phyloP scores from a whole-genome alignment of 345 rosid genomes.

The Punica granatum region DNA sequence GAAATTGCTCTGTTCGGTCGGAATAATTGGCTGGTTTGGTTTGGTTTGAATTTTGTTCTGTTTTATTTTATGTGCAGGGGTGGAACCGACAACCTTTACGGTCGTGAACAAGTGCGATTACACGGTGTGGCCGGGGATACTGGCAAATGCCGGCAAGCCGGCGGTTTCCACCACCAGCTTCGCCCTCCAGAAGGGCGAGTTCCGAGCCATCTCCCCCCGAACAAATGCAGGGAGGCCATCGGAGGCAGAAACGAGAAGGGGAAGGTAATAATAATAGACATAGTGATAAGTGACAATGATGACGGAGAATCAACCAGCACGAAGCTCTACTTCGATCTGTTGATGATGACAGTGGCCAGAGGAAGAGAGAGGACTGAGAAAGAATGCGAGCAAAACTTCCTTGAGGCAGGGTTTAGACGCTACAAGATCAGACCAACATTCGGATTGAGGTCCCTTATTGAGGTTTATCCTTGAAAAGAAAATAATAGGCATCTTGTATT shows the following conservation, averaged over 20 bases:
- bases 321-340: constrained; percentile 34
- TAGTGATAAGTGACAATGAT: constrained; percentile 13
- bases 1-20: neutral
- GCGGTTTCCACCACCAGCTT: constrained; percentile 76
- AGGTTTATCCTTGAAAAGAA: constrained; percentile 22
- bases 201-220: constrained; percentile 45
- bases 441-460: constrained; percentile 36
- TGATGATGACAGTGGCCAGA: constrained; percentile 25
- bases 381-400: constrained; percentile 26
- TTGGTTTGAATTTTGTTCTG: neutral
- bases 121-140: constrained; percentile 86
- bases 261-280: constrained; percentile 18
- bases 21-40: neutral
- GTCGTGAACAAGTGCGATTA: constrained; percentile 60
- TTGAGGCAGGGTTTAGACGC: constrained; percentile 23
- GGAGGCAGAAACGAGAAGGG: constrained; percentile 8
- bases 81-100: constrained; percentile 51
- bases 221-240: constrained; percentile 32
- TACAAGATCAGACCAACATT: constrained; percentile 25
- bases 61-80: constrained; percentile 21
- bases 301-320: constrained; percentile 16
- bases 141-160: constrained; percentile 64
- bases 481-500: too few species aligned
- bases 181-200: constrained; percentile 56
- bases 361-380: constrained; percentile 28